phyloP scores from a whole-genome alignment of 345 rosid species.

The Sisymbrium altissimum region DNA sequence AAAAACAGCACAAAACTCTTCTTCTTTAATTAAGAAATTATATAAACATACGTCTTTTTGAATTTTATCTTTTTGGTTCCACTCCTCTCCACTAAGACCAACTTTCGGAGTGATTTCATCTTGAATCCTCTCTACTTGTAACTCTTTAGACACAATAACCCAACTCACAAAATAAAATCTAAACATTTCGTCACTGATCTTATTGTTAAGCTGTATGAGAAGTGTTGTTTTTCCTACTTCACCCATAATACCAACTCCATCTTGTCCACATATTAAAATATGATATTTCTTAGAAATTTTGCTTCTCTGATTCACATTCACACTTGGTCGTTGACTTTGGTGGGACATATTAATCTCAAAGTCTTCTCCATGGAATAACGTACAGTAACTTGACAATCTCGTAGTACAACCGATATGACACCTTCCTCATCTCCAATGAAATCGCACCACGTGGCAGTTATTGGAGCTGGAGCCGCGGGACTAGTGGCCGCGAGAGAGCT shows the following conservation, averaged over 20 bases:
- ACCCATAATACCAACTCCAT: not conserved
- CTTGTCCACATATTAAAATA: not conserved
- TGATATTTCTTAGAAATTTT: too few species aligned
- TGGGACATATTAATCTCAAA: not conserved
- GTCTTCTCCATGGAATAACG: not conserved
- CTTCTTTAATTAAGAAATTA: not conserved
- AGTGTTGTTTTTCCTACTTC: not conserved
- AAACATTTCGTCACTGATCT: not conserved
- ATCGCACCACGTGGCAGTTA: conserved; percentile 64
- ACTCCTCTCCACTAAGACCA: not conserved
- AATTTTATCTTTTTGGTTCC: not conserved
- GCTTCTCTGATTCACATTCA: too few species aligned
- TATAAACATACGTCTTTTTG: not conserved
- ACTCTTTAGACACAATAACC: conserved; percentile 7
- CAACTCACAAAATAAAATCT: not conserved
- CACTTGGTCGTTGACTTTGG: not conserved
- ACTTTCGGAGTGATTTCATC: not conserved
- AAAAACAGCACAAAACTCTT: conserved; percentile 18
- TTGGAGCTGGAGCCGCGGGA: conserved; percentile 88
- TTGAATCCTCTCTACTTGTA: conserved; percentile 9
- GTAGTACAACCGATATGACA: conserved; percentile 22
- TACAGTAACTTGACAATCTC: conserved; percentile 3
- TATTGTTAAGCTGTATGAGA: not conserved
- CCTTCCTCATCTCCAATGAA: conserved; percentile 18
- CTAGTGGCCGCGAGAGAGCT: conserved; percentile 72